These are phyloP conservation scores for Batkoa obscura DNA, from an alignment of 371 early-diverging fungal genomes.

Conservation along the genomic window DNA sequence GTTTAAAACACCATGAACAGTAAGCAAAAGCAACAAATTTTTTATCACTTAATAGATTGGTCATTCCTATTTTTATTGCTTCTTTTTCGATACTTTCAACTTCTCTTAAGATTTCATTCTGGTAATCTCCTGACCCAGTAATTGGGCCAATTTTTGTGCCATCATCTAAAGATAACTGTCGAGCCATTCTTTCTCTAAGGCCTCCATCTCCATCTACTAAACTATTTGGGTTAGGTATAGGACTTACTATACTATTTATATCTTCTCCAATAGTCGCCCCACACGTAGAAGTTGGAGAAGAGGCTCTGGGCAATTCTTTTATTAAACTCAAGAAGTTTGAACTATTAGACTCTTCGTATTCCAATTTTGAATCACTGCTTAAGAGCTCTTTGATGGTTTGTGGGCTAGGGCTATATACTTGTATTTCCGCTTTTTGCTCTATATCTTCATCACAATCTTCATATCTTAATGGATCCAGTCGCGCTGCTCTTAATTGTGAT, in stretches of 20 bases:
- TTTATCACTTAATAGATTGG: neutral
- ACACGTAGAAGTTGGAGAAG: neutral
- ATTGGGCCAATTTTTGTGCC: neutral
- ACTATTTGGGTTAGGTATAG: neutral
- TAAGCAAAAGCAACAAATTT: conserved; percentile 2
- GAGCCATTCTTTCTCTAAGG: neutral
- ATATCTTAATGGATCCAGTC: neutral
- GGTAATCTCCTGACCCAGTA: too few relatives aligned
- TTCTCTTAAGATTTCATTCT: too few relatives aligned
- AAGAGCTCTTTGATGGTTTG: too few relatives aligned
- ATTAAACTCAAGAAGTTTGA: too few relatives aligned
- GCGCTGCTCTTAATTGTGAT: neutral
- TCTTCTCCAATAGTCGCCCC: neutral
- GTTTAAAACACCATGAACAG: conserved; percentile 1
- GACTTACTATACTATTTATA: neutral
- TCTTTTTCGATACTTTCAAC: too few relatives aligned
- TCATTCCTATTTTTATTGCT: too few relatives aligned
- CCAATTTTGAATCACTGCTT: too few relatives aligned
- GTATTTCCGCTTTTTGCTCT: neutral
- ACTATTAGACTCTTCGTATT: neutral
- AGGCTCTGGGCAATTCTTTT: too few relatives aligned
- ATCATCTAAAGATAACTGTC: neutral
- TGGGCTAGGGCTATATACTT: too few relatives aligned
- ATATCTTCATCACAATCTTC: neutral
- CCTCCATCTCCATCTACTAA: too few relatives aligned